These are phyloP conservation scores for Chimonanthus praecox DNA, from an alignment of 164 flowering plant genomes.

Conservation along the genomic window DNA sequence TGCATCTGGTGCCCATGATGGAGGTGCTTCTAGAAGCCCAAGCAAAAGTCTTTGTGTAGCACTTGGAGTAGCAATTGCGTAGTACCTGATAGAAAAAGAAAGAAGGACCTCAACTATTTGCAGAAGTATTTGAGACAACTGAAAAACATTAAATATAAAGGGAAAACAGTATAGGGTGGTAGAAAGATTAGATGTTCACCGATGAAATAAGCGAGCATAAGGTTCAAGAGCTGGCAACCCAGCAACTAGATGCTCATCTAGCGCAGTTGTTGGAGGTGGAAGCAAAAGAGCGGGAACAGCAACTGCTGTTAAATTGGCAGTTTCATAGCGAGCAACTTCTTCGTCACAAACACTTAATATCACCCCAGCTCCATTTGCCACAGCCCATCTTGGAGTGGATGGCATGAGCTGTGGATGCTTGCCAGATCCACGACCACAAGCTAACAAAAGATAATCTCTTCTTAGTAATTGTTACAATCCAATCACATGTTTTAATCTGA, in stretches of 20 bases:
- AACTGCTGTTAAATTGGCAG: conserved; percentile 88
- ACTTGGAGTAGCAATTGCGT: conserved; percentile 95
- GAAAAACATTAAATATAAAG: no score
- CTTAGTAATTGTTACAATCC: not conserved
- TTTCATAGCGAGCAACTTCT: conserved; percentile 90
- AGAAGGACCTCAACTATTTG: not conserved
- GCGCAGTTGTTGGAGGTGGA: conserved; percentile 91
- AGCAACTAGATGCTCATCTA: conserved; percentile 96
- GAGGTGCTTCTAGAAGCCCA: conserved; percentile 98
- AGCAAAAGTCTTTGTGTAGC: conserved; percentile 95
- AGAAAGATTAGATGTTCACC: conserved; percentile 35
- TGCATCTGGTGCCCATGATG: conserved; percentile 99
- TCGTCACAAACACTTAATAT: conserved; percentile 95
- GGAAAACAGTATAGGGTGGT: not conserved
- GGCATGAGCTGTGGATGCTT: conserved; percentile 98
- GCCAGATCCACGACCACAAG: conserved; percentile 85
- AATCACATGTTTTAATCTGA: not conserved
- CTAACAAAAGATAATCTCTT: conserved; percentile 15
- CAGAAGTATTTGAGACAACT: not conserved
- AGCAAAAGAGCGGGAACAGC: conserved; percentile 97
- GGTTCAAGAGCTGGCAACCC: conserved; percentile 98
- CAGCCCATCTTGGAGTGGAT: conserved; percentile 98
- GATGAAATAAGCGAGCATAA: conserved; percentile 90
- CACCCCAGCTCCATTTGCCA: conserved; percentile 98
- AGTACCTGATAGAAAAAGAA: conserved; percentile 46